Evolutionary conservation across 441 rosid genomes (phyloP).

Genomic region (Biscutella laevigata): DNA sequence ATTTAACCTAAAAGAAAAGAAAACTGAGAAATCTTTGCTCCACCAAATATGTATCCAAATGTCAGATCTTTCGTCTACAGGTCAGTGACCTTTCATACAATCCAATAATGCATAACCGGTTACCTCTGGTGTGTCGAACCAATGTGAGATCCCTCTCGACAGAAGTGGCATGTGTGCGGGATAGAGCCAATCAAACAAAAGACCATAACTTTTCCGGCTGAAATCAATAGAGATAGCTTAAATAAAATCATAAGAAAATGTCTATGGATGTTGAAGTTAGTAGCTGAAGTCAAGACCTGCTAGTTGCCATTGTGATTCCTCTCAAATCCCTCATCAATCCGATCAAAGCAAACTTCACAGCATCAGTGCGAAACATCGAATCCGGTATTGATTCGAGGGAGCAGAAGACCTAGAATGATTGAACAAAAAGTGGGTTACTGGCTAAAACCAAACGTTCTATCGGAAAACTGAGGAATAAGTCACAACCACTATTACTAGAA

Average conservation of each 20-base stretch:
- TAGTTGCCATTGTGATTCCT: slow-evolving; percentile 98
- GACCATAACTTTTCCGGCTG: slow-evolving; percentile 93
- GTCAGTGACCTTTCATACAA: neutral
- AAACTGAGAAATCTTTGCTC: neutral
- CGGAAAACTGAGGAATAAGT: neutral
- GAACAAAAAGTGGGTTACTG: slow-evolving; percentile 6
- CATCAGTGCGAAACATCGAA: slow-evolving; percentile 81
- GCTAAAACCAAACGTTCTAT: neutral
- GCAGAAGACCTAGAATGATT: slow-evolving; percentile 53
- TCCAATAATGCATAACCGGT: slow-evolving; percentile 1
- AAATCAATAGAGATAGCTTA: slow-evolving; percentile 21
- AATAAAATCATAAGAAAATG: slow-evolving; percentile 1
- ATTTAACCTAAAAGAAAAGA: neutral
- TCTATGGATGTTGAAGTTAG: slow-evolving; percentile 9
- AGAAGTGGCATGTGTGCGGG: slow-evolving; percentile 95
- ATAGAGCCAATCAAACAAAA: slow-evolving; percentile 97
- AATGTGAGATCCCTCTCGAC: slow-evolving; percentile 78
- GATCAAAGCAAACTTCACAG: slow-evolving; percentile 78
- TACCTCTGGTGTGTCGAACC: slow-evolving; percentile 99
- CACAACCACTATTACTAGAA: neutral
- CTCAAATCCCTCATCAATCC: slow-evolving; percentile 97
- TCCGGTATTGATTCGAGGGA: slow-evolving; percentile 86
- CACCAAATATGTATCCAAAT: neutral
- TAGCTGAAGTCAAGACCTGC: slow-evolving; percentile 44
- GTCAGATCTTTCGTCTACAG: neutral